phyloP scores from a whole-genome alignment of 179 eudicot genomes.

The Kewa caespitosa region DNA sequence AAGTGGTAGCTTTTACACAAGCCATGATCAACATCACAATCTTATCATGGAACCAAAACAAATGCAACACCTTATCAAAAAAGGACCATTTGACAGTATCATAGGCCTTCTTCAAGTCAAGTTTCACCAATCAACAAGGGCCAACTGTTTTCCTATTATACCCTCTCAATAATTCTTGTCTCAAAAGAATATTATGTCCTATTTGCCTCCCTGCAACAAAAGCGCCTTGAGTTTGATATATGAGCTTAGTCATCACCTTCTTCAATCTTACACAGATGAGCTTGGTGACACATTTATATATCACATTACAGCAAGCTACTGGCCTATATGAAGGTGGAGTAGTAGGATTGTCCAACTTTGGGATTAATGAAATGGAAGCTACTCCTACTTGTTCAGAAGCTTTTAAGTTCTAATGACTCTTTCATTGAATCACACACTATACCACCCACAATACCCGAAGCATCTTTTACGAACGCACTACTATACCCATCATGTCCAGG shows the following conservation, averaged over 20 bases:
- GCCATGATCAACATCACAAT: neutral
- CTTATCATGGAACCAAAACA: neutral
- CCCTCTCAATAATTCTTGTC: neutral
- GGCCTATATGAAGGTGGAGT: neutral
- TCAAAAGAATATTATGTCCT: neutral
- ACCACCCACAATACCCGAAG: no score
- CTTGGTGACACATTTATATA: neutral
- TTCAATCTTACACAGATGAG: neutral
- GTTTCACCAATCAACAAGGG: neutral
- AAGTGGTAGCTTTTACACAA: neutral
- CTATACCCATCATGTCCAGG: no score
- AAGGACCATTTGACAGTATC: neutral
- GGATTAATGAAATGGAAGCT: neutral
- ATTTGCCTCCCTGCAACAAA: neutral
- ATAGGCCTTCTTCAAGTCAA: constrained; percentile 4
- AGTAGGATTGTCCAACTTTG: neutral
- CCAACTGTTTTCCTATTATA: neutral
- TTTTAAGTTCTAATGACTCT: no score
- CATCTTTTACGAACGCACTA: no score
- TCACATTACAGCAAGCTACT: neutral
- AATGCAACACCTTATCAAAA: neutral
- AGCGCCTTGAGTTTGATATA: neutral
- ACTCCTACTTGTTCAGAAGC: no score
- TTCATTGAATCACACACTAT: no score
- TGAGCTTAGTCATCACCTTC: neutral